These are phyloP conservation scores for Kalmusia sp. DNA, from an alignment of 2,329 filamentous ascomycete genomes.

Conservation along the genomic window DNA sequence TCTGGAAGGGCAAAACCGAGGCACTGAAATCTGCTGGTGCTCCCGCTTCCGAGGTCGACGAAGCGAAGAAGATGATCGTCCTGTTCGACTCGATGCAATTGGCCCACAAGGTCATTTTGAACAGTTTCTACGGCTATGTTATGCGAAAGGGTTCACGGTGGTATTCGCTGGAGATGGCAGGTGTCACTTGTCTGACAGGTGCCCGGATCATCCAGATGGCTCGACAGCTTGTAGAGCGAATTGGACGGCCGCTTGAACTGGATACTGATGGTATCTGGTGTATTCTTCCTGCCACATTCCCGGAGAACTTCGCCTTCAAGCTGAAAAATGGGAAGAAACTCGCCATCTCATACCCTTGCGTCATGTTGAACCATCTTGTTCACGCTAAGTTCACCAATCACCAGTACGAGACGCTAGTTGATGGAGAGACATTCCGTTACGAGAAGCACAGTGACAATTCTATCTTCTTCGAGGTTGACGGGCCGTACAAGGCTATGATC, in stretches of 20 bases:
- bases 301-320: conserved; percentile 94
- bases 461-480: conserved; percentile 99
- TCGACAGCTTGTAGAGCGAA: conserved; percentile 87
- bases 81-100: conserved; percentile 95
- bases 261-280: conserved; percentile 99
- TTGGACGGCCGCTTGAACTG: conserved; percentile 89
- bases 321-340: conserved; percentile 96
- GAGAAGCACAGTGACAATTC: conserved; percentile 98
- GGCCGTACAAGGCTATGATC: conserved; percentile 97
- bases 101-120: conserved; percentile 98
- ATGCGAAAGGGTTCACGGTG: conserved; percentile 99
- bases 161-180: conserved; percentile 99
- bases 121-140: conserved; percentile 99
- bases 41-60: conserved; percentile 77
- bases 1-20: conserved; percentile 97
- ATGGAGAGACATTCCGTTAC: conserved; percentile 82
- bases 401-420: conserved; percentile 90
- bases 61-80: conserved; percentile 98
- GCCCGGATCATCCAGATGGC: conserved; percentile 98
- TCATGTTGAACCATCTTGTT: conserved; percentile 98
- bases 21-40: conserved; percentile 84
- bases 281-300: conserved; percentile 94
- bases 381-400: conserved; percentile 96
- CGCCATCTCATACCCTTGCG: conserved; percentile 95
- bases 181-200: conserved; percentile 95